These are phyloP conservation scores for Globisporangium cylindrosporum DNA, from an alignment of 352 stramenopile species.

Conservation along the genomic window DNA sequence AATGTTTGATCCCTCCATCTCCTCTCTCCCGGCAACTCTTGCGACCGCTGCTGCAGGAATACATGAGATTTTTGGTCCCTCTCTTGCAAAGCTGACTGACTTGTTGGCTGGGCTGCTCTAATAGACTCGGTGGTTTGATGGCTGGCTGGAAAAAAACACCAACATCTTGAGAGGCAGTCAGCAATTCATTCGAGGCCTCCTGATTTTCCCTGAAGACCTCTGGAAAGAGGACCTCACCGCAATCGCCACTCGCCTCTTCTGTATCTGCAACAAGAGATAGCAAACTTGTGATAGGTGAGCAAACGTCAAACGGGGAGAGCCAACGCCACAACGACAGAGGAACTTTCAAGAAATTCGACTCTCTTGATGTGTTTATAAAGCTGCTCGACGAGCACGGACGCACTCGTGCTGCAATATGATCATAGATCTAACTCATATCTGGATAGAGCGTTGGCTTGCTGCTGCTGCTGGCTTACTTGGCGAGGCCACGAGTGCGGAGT, in stretches of 20 bases:
- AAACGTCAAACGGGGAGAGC: background rate
- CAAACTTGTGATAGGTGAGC: background rate
- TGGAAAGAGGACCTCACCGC: background rate
- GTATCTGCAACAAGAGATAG: background rate
- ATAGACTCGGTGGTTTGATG: background rate
- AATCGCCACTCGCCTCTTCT: background rate
- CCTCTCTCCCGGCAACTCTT: background rate
- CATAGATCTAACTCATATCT: background rate
- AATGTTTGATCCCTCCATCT: background rate
- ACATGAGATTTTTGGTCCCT: background rate
- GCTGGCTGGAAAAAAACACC: background rate
- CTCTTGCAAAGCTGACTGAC: background rate
- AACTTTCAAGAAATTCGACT: background rate
- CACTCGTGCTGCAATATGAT: background rate
- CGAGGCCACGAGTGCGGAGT: constrained; percentile 35
- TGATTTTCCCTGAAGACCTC: background rate
- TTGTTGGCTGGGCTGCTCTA: background rate
- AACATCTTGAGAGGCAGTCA: background rate
- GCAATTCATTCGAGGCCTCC: background rate
- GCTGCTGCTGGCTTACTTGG: constrained; percentile 14
- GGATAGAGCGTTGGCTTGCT: background rate
- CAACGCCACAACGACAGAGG: background rate
- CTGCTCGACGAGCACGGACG: background rate
- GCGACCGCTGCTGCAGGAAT: constrained; percentile 1
- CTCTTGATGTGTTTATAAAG: background rate